Evolutionary conservation across 257 asterid species (phyloP), one percentile per base, ranked within the genome.

Genomic region (Penstemon barbatus): DNA sequence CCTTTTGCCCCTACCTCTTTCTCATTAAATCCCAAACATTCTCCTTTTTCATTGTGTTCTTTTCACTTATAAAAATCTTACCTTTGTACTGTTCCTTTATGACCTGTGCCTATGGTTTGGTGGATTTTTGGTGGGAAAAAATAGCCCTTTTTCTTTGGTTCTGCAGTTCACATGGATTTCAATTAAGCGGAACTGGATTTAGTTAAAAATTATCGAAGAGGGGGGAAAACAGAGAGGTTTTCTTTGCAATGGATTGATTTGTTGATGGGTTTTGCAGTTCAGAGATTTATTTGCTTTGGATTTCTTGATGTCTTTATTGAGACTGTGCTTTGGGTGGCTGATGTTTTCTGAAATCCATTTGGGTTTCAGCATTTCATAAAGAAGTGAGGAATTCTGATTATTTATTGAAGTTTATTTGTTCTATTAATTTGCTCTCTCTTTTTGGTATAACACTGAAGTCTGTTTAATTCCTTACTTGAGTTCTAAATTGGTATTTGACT

Each of bases 111-210:
- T 65, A 38, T 50, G 61, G 36, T 52, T 52, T 51, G 57, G 57
- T 71, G 55, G 56, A 63, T 43, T 74, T 25, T 80, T 36, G 62
- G 75, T 72, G 44, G 58, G 59, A 55, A 54, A 72, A 61, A 25
- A 12, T 58, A 61, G 69, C n/a, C 64, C 51, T 39, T 57, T 36
- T 9, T 15, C 40, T 52, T 53, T 57, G 73, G 57, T 63, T 71
- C 54, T 55, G 44, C 42, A 53, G 57, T 11, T 51, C 46, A 8
- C 39, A 7, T 37, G 52, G 41, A 51, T 64, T 48, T 64, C 62
- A 46, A 3, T 62, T 15, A 9, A 41, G 38, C 33, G 33, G 33
- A 25, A 25, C 33, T 25, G 33, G 33, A 25, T 25, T 25, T n/a
- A 57, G 37, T 57, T 69, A 44, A 58, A 11, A 36, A 42, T 39